phyloP scores from a whole-genome alignment of 108 stramenopile species.

The Cyclostephanos tholiformis region DNA sequence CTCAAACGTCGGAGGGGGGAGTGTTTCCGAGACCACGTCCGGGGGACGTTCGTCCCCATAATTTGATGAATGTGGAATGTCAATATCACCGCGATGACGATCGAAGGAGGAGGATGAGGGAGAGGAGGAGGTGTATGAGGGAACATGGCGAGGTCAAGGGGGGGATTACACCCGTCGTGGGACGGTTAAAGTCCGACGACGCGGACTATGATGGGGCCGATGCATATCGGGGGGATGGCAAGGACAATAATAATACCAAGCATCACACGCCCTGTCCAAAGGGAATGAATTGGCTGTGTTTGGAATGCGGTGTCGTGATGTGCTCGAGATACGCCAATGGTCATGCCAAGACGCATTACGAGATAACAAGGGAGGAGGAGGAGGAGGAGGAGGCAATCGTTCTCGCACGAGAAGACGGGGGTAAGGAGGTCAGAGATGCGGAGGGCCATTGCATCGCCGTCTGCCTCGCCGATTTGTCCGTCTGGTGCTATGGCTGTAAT shows the following conservation, averaged over 20 bases:
- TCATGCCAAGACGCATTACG: slow-evolving; percentile 46
- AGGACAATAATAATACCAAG: neutral
- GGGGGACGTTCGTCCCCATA: neutral
- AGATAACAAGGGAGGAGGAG: too few species aligned
- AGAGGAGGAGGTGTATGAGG: slow-evolving; percentile 1
- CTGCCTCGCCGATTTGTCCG: slow-evolving; percentile 73
- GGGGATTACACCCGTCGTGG: neutral
- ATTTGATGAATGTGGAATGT: slow-evolving; percentile 19
- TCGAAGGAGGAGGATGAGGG: slow-evolving; percentile 13
- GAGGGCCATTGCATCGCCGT: slow-evolving; percentile 65
- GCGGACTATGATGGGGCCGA: slow-evolving; percentile 3
- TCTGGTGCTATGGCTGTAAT: slow-evolving; percentile 79
- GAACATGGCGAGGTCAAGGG: slow-evolving; percentile 7
- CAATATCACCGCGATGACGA: slow-evolving; percentile 17
- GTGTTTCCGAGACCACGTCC: neutral
- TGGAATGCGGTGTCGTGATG: slow-evolving; percentile 57
- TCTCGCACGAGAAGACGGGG: too few species aligned
- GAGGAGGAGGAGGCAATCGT: too few species aligned
- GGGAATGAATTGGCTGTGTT: slow-evolving; percentile 80
- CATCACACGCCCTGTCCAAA: neutral
- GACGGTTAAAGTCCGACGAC: slow-evolving; percentile 32
- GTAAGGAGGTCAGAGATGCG: too few species aligned
- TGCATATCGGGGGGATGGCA: slow-evolving; percentile 3
- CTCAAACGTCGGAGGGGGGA: neutral
- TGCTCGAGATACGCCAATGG: slow-evolving; percentile 81